Conservation (phyloP, 495 filamentous ascomycete species). For the Parathielavia hyrcaniae region DNA sequence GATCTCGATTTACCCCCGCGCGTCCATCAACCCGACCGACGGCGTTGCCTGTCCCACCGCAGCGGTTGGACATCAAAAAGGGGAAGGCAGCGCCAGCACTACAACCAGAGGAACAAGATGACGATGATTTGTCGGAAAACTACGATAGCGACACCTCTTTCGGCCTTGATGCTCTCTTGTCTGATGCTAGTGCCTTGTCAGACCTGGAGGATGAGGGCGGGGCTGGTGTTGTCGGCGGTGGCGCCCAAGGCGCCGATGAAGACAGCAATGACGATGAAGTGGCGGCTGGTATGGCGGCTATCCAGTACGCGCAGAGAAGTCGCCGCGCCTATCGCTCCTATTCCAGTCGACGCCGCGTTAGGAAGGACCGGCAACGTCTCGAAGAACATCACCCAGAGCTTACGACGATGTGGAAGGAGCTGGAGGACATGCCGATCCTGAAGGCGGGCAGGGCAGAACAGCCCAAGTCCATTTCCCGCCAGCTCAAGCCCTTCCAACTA, state of each 20-base stretch:
- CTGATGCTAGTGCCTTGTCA: background rate
- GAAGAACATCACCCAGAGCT: conserved; percentile 72
- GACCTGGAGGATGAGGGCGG: background rate
- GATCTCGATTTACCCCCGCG: background rate
- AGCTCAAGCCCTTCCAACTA: conserved; percentile 85
- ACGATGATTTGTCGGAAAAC: background rate
- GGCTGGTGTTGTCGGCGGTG: background rate
- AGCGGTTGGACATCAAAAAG: background rate
- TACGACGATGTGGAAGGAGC: conserved; percentile 72
- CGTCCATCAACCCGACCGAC: background rate
- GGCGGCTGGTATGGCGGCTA: background rate
- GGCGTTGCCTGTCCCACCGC: background rate
- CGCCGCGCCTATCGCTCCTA: conserved; percentile 29
- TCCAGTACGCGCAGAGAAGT: conserved; percentile 12
- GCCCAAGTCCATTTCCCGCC: conserved; percentile 68
- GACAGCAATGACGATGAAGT: conserved; percentile 9
- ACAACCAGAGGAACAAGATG: conserved; percentile 8
- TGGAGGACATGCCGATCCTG: conserved; percentile 61
- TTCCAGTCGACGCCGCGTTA: conserved; percentile 24
- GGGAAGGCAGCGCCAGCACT: background rate
- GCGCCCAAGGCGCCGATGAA: background rate
- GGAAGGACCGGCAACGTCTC: conserved; percentile 38
- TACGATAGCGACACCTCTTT: conserved; percentile 11
- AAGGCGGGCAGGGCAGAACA: conserved; percentile 62
- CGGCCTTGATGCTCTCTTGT: conserved; percentile 1